Base-by-base conservation (phyloP, 768 basidiomycete genomes). In the Macrolepiota dolichaula region DNA sequence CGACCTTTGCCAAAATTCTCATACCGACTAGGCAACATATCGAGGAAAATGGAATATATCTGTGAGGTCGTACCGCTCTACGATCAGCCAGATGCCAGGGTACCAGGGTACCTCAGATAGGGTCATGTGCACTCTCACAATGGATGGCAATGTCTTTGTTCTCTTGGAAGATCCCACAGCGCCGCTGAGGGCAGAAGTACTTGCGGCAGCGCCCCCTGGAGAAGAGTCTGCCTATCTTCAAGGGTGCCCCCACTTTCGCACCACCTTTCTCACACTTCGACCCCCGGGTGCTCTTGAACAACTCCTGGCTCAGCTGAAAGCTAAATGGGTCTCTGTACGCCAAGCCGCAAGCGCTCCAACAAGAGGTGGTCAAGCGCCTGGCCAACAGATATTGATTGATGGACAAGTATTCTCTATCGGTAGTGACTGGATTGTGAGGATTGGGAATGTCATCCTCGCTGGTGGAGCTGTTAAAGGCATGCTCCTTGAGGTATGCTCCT, bases 381-480 rank as follows among this genome's bases (percentile, higher is more conserved):
- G 54, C 27, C 82, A 83, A 52, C 84, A 86, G 50, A 92, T 63
- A 71, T 92, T 75, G 17, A 83, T 94, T 32, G 91, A 93, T 56
- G 91, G 91, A 0, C 74, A 81, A 55, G 79, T 89, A n/a, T 92
- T 85, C 68, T 73, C 84, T 17, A 90, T 94, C 56, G 91, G 91
- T 1, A 87, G 76, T 37, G 91, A 94, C 70, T 94, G 92, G 89
- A 73, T 92, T 17, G 87, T 94, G 9, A 81, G 91, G 15, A 84
- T 86, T 36, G 91, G 91, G 9, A 91, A 91, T 71, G 91, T 94
- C 38, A 80, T 85, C 46, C 76, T 91, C 19, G 83, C 88, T 22
- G 89, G 90, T 22, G 90, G 91, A 35, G 84, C 83, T 5, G 78
- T 89, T 3, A 91, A 86, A 67, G 91, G 91, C n/a, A 91, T 94